These are phyloP conservation scores for Primulina huaijiensis DNA, from an alignment of 257 asterid genomes.

Conservation along the genomic window DNA sequence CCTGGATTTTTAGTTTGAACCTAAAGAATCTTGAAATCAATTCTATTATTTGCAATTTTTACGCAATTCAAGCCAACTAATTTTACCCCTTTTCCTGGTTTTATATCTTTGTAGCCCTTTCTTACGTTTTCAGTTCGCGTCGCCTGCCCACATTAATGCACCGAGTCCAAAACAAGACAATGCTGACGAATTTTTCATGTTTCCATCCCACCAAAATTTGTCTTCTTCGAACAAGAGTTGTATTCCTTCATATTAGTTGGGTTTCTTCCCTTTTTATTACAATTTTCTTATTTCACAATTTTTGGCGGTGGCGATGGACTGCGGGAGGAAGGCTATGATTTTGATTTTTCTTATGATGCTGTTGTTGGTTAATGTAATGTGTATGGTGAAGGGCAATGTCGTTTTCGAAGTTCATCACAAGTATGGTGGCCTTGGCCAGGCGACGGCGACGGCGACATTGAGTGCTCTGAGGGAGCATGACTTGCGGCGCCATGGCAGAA, in stretches of 20 bases:
- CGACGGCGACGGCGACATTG: slow-evolving; percentile 22
- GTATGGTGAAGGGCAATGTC: slow-evolving; percentile 30
- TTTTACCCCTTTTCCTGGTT: no score
- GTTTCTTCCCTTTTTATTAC: neutral
- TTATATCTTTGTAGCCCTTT: no score
- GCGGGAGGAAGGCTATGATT: slow-evolving; percentile 30
- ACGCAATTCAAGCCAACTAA: no score
- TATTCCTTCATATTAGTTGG: neutral
- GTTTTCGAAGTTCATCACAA: slow-evolving; percentile 43
- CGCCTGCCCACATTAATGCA: no score
- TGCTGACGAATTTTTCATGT: neutral
- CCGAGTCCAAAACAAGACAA: no score
- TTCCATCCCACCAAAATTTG: slow-evolving; percentile 14
- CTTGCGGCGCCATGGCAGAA: slow-evolving; percentile 53
- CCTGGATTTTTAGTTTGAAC: no score
- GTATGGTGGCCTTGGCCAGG: slow-evolving; percentile 43
- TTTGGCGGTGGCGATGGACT: slow-evolving; percentile 38
- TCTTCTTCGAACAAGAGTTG: slow-evolving; percentile 7
- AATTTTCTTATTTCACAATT: slow-evolving; percentile 1
- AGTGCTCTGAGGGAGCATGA: slow-evolving; percentile 48
- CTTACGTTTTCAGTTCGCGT: no score
- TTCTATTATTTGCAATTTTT: no score
- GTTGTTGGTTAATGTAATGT: slow-evolving; percentile 17
- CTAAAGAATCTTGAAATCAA: no score
- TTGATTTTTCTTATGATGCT: slow-evolving; percentile 1